These are phyloP conservation scores for Ophiostoma himal-ulmi DNA, from an alignment of 2,329 filamentous ascomycete species.

Conservation along the genomic window DNA sequence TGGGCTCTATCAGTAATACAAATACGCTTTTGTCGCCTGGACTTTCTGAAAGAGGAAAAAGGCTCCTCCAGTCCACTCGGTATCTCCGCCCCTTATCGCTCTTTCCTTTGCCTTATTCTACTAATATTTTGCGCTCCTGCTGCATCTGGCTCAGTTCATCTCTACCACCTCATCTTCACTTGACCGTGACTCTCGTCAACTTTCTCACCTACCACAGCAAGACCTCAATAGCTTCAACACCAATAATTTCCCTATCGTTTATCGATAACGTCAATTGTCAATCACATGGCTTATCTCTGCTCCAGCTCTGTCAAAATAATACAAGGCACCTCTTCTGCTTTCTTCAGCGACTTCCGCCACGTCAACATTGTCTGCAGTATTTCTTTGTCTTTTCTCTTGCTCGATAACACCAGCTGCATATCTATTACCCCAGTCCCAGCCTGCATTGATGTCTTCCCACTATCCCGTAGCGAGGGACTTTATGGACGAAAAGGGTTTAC, in stretches of 20 bases:
- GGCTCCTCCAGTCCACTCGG: not conserved
- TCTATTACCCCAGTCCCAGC: not conserved
- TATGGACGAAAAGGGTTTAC: constrained; percentile 24
- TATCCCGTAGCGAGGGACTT: constrained; percentile 19
- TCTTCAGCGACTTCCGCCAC: too few relatives aligned
- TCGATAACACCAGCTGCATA: not conserved
- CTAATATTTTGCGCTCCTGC: not conserved
- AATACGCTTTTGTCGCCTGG: constrained; percentile 11
- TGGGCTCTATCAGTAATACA: not conserved
- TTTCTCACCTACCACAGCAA: not conserved
- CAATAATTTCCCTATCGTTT: not conserved
- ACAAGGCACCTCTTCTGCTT: not conserved
- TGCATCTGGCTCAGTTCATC: not conserved
- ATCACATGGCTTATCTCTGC: not conserved
- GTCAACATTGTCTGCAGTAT: not conserved
- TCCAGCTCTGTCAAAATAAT: not conserved
- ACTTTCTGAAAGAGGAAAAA: constrained; percentile 21
- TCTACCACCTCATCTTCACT: not conserved
- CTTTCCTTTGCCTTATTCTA: not conserved
- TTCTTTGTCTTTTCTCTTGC: not conserved
- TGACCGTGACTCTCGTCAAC: not conserved
- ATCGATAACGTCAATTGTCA: not conserved
- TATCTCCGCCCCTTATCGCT: constrained; percentile 12
- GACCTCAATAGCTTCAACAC: not conserved
- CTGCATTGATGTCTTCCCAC: not conserved